These are phyloP conservation scores for Biscogniauxia marginata DNA, from an alignment of 2,329 filamentous ascomycete species.

Conservation along the genomic window DNA sequence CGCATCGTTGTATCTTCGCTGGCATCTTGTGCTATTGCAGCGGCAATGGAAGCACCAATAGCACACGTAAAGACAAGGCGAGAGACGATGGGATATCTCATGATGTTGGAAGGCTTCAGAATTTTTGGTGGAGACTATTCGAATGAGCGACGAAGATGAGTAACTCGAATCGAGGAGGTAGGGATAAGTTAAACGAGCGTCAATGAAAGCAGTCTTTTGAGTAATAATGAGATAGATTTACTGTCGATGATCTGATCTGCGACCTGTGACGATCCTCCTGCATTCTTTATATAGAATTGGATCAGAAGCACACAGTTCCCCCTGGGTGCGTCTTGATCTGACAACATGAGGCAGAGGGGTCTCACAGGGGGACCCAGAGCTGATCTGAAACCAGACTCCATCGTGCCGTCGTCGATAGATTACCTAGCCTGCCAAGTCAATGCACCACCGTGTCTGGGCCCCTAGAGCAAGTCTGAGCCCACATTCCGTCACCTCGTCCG, in stretches of 20 bases:
- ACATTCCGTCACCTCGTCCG: neutral
- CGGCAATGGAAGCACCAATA: slow-evolving; percentile 11
- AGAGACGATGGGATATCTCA: neutral
- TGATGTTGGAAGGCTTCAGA: neutral
- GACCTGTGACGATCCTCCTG: slow-evolving; percentile 22
- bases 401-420: neutral
- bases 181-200: slow-evolving; percentile 6
- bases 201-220: slow-evolving; percentile 18
- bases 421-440: neutral
- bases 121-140: neutral
- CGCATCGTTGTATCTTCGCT: neutral
- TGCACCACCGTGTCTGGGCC: neutral
- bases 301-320: slow-evolving; percentile 1
- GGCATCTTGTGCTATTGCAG: slow-evolving; percentile 9
- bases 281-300: slow-evolving; percentile 20
- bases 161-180: neutral
- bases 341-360: slow-evolving; percentile 1
- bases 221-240: slow-evolving; percentile 16
- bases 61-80: neutral
- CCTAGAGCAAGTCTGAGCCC: neutral
- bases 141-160: slow-evolving; percentile 7
- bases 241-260: slow-evolving; percentile 27
- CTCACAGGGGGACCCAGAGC: neutral
- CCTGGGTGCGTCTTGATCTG: neutral
- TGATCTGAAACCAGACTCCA: neutral